Evolutionary conservation across 2,329 filamentous ascomycete species (phyloP).

Genomic region (Didymella pomorum): DNA sequence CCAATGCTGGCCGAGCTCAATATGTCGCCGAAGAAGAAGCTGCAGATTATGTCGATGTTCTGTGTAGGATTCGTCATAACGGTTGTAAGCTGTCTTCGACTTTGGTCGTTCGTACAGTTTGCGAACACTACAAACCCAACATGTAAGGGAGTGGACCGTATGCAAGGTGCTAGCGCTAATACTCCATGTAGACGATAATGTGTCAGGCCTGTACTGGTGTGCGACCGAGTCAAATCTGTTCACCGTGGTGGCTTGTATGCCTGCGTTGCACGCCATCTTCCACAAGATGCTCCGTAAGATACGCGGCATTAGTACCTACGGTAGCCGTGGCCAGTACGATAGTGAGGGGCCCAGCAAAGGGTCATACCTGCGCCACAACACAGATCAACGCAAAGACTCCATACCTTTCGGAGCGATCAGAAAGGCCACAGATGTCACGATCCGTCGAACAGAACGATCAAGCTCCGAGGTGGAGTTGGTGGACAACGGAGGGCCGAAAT

Average conservation of each 20-base stretch:
- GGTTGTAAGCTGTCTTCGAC: conserved; percentile 33
- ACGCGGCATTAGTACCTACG: conserved; percentile 25
- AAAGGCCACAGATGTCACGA: conserved; percentile 34
- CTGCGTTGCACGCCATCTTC: conserved; percentile 34
- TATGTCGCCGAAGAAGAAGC: conserved; percentile 38
- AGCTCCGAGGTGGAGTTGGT: conserved; percentile 36
- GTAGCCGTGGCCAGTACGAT: conserved; percentile 25
- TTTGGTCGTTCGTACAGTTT: conserved; percentile 33
- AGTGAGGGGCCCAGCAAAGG: conserved; percentile 25
- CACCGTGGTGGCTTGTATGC: conserved; percentile 41
- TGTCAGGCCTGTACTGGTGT: conserved; percentile 38
- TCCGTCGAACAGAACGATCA: conserved; percentile 28
- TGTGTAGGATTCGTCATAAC: conserved; percentile 40
- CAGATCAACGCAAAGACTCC: conserved; percentile 22
- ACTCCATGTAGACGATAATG: conserved; percentile 33
- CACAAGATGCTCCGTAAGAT: conserved; percentile 24
- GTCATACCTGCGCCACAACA: conserved; percentile 28
- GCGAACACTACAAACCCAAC: conserved; percentile 33
- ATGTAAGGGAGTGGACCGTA: conserved; percentile 23
- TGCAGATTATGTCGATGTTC: conserved; percentile 42
- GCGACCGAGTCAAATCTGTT: conserved; percentile 39
- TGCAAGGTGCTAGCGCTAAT: background rate
- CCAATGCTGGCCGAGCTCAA: conserved; percentile 34
- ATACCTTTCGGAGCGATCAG: conserved; percentile 33
- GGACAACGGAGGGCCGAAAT: background rate